Evolutionary conservation across 1,284 basidiomycete species (phyloP), one percentile per base, ranked within the genome.

Genomic region (Ustanciosporium gigantosporum): DNA sequence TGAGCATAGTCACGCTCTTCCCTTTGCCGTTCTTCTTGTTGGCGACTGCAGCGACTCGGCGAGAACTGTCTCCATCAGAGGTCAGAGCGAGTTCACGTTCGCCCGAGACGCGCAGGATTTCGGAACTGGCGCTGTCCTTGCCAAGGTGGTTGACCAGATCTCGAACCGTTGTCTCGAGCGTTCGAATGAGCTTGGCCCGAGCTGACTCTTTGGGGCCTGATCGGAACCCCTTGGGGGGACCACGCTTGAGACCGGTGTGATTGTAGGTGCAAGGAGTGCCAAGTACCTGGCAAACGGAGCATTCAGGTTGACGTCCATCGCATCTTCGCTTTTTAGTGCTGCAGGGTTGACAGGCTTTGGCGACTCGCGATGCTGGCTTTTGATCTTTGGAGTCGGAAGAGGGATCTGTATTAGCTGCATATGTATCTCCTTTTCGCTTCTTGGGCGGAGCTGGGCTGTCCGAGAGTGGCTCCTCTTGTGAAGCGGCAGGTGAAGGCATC

Each of bases 191-290:
- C 36, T 59, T 66, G 11, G 62, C 69, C n/a, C 50, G 47, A 3
- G 67, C 70, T 11, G 65, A 66, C 42, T 67, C 68, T 42, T 67
- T 66, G 16, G 70, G 70, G 1, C 58, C 58, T 1, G 68, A 58
- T 8, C 70, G 68, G 36, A 72, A 72, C 20, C 70, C 70, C 44
- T 73, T 73, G 17, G 68, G 68, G 0, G 70, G 70, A 15, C 70
- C 70, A 11, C 70, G 51, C 38, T 67, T 68, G 41, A 69, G 50
- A 3, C 60, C 60, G 11, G 55, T 60, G 36, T 55, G 52, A 23
- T 66, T 65, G 50, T 71, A 73, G 11, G 62, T 67, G 64, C 70
- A 73, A 2, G 59, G 53, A 3, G 65, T 68, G 29, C 69, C 67
- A 1, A 73, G 42, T 2, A 68, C 69, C 15, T 49, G 48, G 35